These are phyloP conservation scores for Magnusiomyces tetraspermus DNA, from an alignment of 1,139 yeast species.

Conservation along the genomic window DNA sequence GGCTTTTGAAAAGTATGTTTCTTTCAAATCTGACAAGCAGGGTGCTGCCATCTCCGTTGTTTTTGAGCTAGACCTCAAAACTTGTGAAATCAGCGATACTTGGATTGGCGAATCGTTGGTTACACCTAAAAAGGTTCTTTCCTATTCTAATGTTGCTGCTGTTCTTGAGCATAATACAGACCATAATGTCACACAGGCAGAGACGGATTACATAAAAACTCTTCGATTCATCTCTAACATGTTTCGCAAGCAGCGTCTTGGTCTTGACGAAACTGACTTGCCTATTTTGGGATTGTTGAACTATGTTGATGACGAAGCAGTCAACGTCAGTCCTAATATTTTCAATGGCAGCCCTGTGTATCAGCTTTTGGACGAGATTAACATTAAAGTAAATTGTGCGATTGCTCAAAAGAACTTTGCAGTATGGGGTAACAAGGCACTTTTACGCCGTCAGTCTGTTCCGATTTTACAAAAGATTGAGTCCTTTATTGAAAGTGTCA, in stretches of 20 bases:
- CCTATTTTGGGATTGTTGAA: constrained; percentile 63
- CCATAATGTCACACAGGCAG: constrained; percentile 34
- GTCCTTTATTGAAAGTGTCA: constrained; percentile 61
- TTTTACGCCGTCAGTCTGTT: constrained; percentile 77
- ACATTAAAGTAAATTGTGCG: constrained; percentile 73
- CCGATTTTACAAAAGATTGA: constrained; percentile 81
- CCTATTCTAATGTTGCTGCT: constrained; percentile 30
- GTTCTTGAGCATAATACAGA: constrained; percentile 26
- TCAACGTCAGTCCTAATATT: constrained; percentile 55
- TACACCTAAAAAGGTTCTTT: constrained; percentile 37
- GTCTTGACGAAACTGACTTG: constrained; percentile 19
- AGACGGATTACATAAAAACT: constrained; percentile 58
- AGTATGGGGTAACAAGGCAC: constrained; percentile 67
- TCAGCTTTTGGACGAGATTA: constrained; percentile 61
- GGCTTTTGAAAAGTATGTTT: constrained; percentile 48
- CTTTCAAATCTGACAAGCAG: constrained; percentile 53
- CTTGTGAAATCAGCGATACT: constrained; percentile 65
- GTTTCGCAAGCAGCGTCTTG: constrained; percentile 63
- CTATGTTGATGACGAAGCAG: constrained; percentile 78
- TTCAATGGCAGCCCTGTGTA: constrained; percentile 54
- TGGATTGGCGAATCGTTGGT: constrained; percentile 69
- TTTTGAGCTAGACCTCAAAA: constrained; percentile 67
- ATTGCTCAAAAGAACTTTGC: constrained; percentile 77
- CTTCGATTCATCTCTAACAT: constrained; percentile 58
- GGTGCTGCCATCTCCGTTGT: constrained; percentile 71